Conservation (phyloP, 83 land plant genomes). For the Larix sibirica region DNA sequence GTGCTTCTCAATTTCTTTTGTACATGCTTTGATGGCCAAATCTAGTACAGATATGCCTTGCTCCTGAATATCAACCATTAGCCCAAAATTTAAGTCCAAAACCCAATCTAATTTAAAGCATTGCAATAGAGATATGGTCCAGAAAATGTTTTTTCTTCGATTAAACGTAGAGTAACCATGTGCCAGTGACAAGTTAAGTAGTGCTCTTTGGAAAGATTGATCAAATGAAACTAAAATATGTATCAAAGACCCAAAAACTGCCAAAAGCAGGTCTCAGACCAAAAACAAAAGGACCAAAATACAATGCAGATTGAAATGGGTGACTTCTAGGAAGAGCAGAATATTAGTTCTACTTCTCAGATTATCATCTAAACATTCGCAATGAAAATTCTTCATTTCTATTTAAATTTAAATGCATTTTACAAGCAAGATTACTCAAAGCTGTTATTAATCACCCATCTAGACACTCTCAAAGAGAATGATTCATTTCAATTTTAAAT, state of each 20-base stretch:
- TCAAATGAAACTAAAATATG: neutral
- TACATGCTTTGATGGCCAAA: constrained; percentile 87
- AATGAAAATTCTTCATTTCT: no score
- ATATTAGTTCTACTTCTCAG: no score
- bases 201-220: neutral
- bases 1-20: constrained; percentile 76
- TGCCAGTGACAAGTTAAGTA: neutral
- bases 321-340: no score
- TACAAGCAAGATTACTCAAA: no score
- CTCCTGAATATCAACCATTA: constrained; percentile 46
- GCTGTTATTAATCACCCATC: no score
- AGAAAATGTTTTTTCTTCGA: neutral
- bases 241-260: neutral
- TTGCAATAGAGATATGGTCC: neutral
- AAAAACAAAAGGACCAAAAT: no score
- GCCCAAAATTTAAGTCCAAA: neutral
- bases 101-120: neutral
- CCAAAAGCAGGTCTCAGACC: neutral
- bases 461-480: no score
- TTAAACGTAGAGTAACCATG: neutral
- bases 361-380: no score
- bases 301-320: no score
- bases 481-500: no score
- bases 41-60: constrained; percentile 84
- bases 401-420: no score